Conservation (phyloP, 306 rosid genomes). For the Quercus engelmannii region DNA sequence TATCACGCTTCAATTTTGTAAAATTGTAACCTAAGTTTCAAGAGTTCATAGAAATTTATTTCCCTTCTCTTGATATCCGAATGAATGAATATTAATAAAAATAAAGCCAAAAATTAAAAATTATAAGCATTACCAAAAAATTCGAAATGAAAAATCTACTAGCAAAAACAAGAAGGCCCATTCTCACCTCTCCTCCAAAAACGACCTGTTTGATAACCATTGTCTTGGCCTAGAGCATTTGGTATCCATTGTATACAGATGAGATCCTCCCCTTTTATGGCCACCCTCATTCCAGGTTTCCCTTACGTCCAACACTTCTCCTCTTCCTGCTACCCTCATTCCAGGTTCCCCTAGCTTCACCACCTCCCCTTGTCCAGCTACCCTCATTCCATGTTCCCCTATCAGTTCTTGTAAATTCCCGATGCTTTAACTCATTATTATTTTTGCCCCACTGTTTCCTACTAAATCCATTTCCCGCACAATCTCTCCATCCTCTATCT, state of each 20-base stretch:
- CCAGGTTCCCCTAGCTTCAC: no score
- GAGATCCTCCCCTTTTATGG: neutral
- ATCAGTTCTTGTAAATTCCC: conserved; percentile 29
- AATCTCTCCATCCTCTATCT: conserved; percentile 39
- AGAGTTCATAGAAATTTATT: no score
- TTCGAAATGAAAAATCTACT: no score
- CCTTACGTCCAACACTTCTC: neutral
- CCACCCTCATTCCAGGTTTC: no score
- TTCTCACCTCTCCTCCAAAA: conserved; percentile 38
- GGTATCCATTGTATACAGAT: conserved; percentile 15
- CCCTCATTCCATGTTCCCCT: conserved; percentile 31
- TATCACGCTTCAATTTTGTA: no score
- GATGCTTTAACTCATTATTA: conserved; percentile 28
- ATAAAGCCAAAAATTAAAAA: no score
- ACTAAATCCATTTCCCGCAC: conserved; percentile 21
- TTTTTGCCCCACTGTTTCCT: conserved; percentile 38
- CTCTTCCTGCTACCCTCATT: neutral
- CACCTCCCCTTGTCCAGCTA: conserved; percentile 27
- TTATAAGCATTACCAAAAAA: no score
- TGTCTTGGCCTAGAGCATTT: conserved; percentile 40
- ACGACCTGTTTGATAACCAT: conserved; percentile 33
- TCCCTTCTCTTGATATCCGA: no score
- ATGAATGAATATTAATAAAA: no score
- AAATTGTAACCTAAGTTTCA: no score
- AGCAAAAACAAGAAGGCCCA: neutral